Evolutionary conservation across 2,329 filamentous ascomycete genomes (phyloP).

Genomic region (Diaporthe citriasiana): DNA sequence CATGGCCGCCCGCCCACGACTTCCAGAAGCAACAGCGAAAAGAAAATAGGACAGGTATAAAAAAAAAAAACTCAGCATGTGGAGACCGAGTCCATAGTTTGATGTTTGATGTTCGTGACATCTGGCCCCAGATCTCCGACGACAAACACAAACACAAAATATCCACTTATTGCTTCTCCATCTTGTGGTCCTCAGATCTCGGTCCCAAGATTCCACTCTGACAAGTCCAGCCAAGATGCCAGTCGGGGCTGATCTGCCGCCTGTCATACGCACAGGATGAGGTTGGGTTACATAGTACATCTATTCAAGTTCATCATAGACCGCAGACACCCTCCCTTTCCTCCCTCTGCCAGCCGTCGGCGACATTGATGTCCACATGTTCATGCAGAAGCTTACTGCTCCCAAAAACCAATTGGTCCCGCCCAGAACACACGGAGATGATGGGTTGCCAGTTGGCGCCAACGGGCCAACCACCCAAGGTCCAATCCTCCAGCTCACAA

Average conservation of each 20-base stretch:
- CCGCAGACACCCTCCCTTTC: background rate
- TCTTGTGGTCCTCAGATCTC: background rate
- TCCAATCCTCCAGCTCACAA: slow-evolving; percentile 2
- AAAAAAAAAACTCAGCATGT: background rate
- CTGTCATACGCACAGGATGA: background rate
- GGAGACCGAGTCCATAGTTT: background rate
- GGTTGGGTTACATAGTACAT: background rate
- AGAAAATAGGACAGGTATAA: too few species aligned
- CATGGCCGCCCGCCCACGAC: background rate
- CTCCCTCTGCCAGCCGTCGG: background rate
- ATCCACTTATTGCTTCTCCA: slow-evolving; percentile 7
- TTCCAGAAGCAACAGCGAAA: background rate
- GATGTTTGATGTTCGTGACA: background rate
- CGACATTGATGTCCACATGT: slow-evolving; percentile 21
- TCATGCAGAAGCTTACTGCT: background rate
- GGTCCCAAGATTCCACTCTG: slow-evolving; percentile 12
- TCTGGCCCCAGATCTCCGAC: background rate
- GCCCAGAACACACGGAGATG: background rate
- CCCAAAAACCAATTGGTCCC: background rate
- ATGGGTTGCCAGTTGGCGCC: slow-evolving; percentile 31
- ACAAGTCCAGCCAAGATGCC: slow-evolving; percentile 15
- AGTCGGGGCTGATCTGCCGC: slow-evolving; percentile 22
- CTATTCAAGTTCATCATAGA: background rate
- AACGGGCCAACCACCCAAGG: slow-evolving; percentile 27
- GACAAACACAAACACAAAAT: background rate